Evolutionary conservation across 225 moss, liverwort and hornwort species (phyloP).

Genomic region (Physcomitrellopsis africana): DNA sequence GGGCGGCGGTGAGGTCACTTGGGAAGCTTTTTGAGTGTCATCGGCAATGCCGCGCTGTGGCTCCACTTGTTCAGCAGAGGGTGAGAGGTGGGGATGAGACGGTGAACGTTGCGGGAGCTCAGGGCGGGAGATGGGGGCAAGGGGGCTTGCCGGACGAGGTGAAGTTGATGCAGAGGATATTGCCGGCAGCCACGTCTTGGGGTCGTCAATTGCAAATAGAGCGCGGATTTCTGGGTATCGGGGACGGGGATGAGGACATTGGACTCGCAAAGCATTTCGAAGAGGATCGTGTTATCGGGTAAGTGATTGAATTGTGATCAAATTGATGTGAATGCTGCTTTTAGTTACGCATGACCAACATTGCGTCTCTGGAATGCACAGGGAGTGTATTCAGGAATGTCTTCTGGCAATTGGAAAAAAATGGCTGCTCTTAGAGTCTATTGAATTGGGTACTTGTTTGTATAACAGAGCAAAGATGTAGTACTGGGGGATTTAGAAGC

Average conservation of each 20-base stretch:
- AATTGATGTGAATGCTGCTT: no score
- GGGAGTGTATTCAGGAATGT: neutral
- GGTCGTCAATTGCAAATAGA: conserved; percentile 26
- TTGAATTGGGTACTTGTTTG: neutral
- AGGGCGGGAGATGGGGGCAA: neutral
- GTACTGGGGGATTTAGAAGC: neutral
- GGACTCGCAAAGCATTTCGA: conserved; percentile 61
- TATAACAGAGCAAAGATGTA: neutral
- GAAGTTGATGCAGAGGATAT: neutral
- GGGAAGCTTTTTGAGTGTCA: neutral
- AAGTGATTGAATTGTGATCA: neutral
- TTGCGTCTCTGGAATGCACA: neutral
- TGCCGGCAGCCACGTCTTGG: neutral
- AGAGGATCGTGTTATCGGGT: conserved; percentile 67
- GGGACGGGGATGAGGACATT: conserved; percentile 64
- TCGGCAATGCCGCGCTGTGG: neutral
- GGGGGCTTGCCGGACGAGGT: conserved; percentile 17
- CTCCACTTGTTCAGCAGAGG: neutral
- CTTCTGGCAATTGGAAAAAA: conserved; percentile 7
- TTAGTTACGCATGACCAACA: neutral
- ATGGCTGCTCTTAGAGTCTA: neutral
- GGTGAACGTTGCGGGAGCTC: neutral
- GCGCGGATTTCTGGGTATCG: conserved; percentile 60
- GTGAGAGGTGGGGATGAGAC: neutral
- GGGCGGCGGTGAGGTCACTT: neutral